Conservation (phyloP, 2,329 filamentous ascomycete species). For the Tolypocladium album region DNA sequence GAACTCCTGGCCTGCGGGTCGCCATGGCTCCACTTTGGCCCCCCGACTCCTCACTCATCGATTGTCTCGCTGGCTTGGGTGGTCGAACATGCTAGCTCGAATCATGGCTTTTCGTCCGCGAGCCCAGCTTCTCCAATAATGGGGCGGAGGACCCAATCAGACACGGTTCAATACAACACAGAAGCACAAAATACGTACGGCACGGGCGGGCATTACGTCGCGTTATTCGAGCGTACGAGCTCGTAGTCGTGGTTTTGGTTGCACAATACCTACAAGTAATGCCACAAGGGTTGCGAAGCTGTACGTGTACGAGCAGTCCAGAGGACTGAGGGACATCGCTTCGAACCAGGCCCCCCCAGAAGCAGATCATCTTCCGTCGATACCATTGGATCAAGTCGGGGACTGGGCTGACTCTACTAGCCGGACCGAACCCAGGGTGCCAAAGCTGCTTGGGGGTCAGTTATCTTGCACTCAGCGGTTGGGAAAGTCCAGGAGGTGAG, state of each 20-base stretch:
- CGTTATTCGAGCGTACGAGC: not conserved
- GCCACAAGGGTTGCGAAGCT: not conserved
- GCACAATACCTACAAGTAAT: not conserved
- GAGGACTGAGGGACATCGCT: not conserved
- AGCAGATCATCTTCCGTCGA: conserved; percentile 1
- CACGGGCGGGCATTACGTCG: not conserved
- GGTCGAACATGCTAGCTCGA: not conserved
- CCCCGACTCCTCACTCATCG: not conserved
- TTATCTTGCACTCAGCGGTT: not conserved
- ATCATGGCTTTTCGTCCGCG: not conserved
- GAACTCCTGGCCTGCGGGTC: not conserved
- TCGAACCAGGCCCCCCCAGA: not conserved
- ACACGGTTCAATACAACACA: not conserved
- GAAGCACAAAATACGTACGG: not conserved
- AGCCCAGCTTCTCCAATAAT: not conserved
- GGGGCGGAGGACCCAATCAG: not conserved
- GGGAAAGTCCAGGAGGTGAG: not conserved
- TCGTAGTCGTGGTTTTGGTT: not conserved
- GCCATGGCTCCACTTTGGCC: not conserved
- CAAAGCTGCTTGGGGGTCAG: not conserved
- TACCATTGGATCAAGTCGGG: not conserved
- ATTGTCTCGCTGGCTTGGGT: not conserved
- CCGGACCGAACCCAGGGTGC: not conserved
- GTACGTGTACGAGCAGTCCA: no score
- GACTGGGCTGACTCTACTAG: not conserved